These are phyloP conservation scores for Ajuga reptans DNA, from an alignment of 305 asterid genomes.

Conservation along the genomic window DNA sequence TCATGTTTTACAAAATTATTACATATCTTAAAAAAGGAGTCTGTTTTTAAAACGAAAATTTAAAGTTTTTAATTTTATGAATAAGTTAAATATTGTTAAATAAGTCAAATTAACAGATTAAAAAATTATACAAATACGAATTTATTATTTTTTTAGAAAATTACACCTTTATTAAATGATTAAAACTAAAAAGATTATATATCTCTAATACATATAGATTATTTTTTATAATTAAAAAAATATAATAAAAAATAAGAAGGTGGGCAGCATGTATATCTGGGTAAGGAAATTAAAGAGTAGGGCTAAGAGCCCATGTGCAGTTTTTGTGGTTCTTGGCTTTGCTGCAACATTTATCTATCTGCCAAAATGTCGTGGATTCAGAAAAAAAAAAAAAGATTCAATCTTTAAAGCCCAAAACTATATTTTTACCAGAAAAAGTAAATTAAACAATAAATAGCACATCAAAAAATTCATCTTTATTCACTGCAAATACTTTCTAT, in stretches of 20 bases:
- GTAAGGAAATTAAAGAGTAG: conserved; percentile 19
- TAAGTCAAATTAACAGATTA: no score
- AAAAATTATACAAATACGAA: no score
- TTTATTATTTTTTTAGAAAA: no score
- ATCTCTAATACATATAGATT: neutral
- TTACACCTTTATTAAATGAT: no score
- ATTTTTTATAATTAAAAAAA: neutral
- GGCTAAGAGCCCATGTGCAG: conserved; percentile 39
- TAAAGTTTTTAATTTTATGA: no score
- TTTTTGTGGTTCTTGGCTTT: conserved; percentile 31
- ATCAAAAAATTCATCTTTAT: neutral
- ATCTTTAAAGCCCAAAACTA: conserved; percentile 21
- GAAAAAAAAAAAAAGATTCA: conserved; percentile 14
- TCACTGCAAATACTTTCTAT: conserved; percentile 18
- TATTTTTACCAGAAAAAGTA: conserved; percentile 17
- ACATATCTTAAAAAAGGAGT: no score
- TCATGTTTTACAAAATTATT: no score
- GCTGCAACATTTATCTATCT: conserved; percentile 22
- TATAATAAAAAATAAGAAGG: neutral
- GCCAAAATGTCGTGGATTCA: conserved; percentile 13
- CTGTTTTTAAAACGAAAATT: no score
- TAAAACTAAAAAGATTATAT: no score
- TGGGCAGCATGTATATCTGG: neutral
- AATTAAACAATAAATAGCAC: neutral
- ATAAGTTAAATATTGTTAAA: no score